These are phyloP conservation scores for Eimeria maxima DNA, from an alignment of 169 alveolate species.

Conservation along the genomic window DNA sequence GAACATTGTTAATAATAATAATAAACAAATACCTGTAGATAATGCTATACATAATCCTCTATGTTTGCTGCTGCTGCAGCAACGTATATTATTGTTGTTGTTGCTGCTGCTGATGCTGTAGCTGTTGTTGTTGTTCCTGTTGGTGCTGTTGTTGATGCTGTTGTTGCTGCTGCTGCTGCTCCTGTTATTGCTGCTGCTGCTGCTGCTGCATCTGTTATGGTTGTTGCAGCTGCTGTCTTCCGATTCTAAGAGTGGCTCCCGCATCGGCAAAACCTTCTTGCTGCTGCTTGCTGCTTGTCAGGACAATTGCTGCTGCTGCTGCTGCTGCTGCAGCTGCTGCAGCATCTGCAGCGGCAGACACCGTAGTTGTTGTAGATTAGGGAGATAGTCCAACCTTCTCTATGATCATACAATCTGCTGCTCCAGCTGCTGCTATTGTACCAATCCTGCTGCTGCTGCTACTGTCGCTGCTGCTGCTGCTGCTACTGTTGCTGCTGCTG, in stretches of 20 bases:
- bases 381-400: too few species aligned
- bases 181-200: conserved; percentile 32
- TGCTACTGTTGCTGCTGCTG: not conserved
- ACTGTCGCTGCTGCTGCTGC: too few species aligned
- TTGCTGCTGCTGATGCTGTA: too few species aligned
- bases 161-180: too few species aligned
- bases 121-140: too few species aligned
- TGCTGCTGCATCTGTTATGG: not conserved
- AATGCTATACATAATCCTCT: not conserved
- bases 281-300: not conserved
- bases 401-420: too few species aligned
- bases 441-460: not conserved
- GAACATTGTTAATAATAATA: not conserved
- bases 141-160: too few species aligned
- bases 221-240: not conserved
- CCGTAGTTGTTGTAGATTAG: too few species aligned
- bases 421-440: too few species aligned
- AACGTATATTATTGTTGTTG: not conserved
- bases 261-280: not conserved
- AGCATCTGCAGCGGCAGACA: not conserved
- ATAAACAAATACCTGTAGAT: not conserved
- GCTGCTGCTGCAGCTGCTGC: not conserved
- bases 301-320: not conserved
- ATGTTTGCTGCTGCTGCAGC: not conserved
- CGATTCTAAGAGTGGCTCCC: not conserved